Conservation (phyloP, 805 yeast genomes). For the Yarrowia hollandica region DNA sequence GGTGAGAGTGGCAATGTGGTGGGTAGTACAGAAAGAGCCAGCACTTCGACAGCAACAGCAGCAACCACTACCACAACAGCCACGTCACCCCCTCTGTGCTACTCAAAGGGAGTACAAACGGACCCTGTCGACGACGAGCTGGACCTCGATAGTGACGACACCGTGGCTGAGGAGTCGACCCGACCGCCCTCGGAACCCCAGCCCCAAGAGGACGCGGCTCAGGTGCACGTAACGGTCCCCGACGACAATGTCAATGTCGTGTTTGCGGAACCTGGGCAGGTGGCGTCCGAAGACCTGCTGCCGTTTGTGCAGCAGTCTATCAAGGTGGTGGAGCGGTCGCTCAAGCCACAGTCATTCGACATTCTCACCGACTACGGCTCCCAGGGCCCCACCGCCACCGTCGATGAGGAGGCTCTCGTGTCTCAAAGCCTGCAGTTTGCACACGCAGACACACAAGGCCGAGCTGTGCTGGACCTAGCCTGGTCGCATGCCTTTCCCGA, state of each 20-base stretch:
- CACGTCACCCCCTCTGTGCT: constrained; percentile 2
- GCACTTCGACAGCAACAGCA: not conserved
- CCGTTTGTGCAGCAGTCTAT: constrained; percentile 39
- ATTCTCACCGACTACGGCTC: constrained; percentile 39
- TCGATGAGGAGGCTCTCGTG: not conserved
- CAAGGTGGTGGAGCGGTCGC: constrained; percentile 40
- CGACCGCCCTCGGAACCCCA: not conserved
- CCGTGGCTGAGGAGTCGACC: not conserved
- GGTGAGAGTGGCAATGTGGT: not conserved
- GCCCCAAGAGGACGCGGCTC: not conserved
- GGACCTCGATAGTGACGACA: not conserved
- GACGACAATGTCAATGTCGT: not conserved
- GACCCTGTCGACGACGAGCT: constrained; percentile 10
- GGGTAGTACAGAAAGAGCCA: not conserved
- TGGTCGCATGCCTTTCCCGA: constrained; percentile 44
- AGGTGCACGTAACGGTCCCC: not conserved
- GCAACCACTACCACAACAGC: not conserved
- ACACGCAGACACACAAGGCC: constrained; percentile 33
- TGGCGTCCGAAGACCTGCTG: not conserved
- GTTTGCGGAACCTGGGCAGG: constrained; percentile 6
- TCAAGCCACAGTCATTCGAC: constrained; percentile 36
- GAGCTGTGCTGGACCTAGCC: constrained; percentile 42
- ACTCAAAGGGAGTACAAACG: constrained; percentile 21
- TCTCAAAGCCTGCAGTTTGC: constrained; percentile 34
- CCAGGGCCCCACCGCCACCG: not conserved